Evolutionary conservation across 192 early-diverging fungal genomes (phyloP).

Genomic region (Entophlyctis luteolus): DNA sequence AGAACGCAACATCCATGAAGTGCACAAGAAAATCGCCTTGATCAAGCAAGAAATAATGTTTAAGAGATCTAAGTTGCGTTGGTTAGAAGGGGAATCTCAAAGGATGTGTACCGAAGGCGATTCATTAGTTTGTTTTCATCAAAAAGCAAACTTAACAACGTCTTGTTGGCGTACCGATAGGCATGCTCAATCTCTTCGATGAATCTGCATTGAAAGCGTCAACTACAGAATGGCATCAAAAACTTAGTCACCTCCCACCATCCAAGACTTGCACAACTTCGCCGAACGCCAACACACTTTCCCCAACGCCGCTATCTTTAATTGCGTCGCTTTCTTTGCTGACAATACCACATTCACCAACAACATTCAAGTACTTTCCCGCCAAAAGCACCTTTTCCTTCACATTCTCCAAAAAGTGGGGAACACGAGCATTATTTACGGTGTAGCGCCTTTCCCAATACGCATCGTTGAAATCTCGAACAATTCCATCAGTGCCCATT

Average conservation of each 20-base stretch:
- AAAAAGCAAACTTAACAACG: constrained; percentile 73
- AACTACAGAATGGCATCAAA: constrained; percentile 7
- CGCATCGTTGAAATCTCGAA: constrained; percentile 70
- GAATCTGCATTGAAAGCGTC: constrained; percentile 37
- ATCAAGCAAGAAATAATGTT: constrained; percentile 89
- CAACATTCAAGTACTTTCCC: constrained; percentile 93
- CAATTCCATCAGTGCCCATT: constrained; percentile 34
- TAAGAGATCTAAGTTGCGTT: constrained; percentile 66
- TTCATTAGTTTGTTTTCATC: constrained; percentile 73
- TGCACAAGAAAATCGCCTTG: constrained; percentile 91
- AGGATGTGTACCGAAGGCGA: constrained; percentile 27
- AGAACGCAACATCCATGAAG: constrained; percentile 84
- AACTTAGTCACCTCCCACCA: constrained; percentile 36
- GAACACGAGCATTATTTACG: constrained; percentile 57
- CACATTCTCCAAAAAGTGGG: constrained; percentile 68
- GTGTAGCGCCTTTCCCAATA: constrained; percentile 83
- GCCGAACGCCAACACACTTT: constrained; percentile 19
- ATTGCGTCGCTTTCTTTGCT: constrained; percentile 19
- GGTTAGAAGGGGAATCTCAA: too few relatives aligned
- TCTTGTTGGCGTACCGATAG: constrained; percentile 83
- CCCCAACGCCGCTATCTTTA: constrained; percentile 2
- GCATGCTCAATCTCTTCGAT: constrained; percentile 78
- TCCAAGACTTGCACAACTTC: constrained; percentile 60
- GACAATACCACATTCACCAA: constrained; percentile 74
- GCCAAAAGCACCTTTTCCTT: constrained; percentile 79